These are phyloP conservation scores for Globisporangium radiosum DNA, from an alignment of 352 stramenopile genomes.

Conservation along the genomic window DNA sequence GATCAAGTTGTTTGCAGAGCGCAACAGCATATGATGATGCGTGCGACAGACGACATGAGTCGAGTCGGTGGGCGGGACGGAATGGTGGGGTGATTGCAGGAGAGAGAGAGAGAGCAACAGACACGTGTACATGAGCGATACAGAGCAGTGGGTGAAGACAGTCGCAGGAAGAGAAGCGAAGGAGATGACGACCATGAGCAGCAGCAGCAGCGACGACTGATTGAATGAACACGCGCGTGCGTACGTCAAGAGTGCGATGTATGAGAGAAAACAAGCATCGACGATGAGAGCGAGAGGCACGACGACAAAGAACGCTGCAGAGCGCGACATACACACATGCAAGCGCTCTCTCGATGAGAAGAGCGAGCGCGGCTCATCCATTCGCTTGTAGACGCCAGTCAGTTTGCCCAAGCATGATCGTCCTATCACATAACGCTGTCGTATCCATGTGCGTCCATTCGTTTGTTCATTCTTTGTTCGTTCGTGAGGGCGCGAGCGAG, in stretches of 20 bases:
- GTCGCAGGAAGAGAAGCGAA: neutral
- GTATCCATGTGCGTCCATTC: neutral
- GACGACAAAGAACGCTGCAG: neutral
- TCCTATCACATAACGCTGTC: too few species aligned
- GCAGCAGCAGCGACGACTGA: too few species aligned
- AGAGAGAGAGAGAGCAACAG: neutral
- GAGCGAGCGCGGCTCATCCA: neutral
- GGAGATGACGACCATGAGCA: neutral
- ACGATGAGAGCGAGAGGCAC: neutral
- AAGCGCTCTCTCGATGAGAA: slow-evolving; percentile 11
- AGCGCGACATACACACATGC: neutral
- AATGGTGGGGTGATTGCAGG: neutral
- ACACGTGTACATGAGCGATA: slow-evolving; percentile 1
- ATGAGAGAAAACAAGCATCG: too few species aligned
- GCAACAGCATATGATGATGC: slow-evolving; percentile 53
- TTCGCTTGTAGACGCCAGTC: neutral
- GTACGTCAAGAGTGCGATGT: too few species aligned
- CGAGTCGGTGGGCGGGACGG: neutral
- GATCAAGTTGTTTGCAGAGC: slow-evolving; percentile 76
- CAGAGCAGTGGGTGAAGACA: neutral
- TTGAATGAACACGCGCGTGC: neutral
- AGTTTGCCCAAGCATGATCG: too few species aligned
- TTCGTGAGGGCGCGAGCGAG: too few species aligned
- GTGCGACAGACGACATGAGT: neutral
- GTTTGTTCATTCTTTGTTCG: neutral